Percentiles rank a stretch among this genome's conserved stretches.
Conservation (phyloP, 75 land plant species). For the Pseudotsuga menziesii region DNA sequence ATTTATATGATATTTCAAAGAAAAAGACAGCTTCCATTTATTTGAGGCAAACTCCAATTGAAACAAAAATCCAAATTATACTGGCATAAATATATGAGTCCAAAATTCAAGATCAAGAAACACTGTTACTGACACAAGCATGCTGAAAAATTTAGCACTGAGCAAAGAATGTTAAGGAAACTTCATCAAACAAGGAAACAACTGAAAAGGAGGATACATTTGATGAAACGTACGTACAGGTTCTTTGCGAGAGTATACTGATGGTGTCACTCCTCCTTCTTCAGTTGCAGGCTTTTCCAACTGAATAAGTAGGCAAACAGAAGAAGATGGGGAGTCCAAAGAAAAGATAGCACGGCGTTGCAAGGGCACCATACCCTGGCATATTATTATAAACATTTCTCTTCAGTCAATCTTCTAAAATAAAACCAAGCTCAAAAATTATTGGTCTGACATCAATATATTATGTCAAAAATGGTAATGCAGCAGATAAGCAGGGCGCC, state of each 20-base stretch:
- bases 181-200: background rate
- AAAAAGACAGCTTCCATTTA: background rate
- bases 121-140: background rate
- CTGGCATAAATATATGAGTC: background rate
- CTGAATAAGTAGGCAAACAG: slow-evolving; percentile 86
- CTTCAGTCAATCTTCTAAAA: background rate
- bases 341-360: slow-evolving; percentile 68
- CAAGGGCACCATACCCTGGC: slow-evolving; percentile 40
- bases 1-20: background rate
- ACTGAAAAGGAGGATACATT: background rate
- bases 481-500: background rate
- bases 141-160: background rate
- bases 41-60: background rate
- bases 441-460: background rate
- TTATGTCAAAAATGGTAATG: background rate
- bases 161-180: background rate
- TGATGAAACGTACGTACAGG: slow-evolving; percentile 53
- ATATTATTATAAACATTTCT: background rate
- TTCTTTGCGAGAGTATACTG: slow-evolving; percentile 97
- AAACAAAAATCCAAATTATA: background rate
- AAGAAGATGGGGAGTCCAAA: slow-evolving; percentile 83
- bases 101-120: background rate
- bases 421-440: background rate
- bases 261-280: slow-evolving; percentile 89
- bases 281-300: slow-evolving; percentile 96